Base-by-base conservation (phyloP, 495 filamentous ascomycete species). In the Lepraria neglecta region DNA sequence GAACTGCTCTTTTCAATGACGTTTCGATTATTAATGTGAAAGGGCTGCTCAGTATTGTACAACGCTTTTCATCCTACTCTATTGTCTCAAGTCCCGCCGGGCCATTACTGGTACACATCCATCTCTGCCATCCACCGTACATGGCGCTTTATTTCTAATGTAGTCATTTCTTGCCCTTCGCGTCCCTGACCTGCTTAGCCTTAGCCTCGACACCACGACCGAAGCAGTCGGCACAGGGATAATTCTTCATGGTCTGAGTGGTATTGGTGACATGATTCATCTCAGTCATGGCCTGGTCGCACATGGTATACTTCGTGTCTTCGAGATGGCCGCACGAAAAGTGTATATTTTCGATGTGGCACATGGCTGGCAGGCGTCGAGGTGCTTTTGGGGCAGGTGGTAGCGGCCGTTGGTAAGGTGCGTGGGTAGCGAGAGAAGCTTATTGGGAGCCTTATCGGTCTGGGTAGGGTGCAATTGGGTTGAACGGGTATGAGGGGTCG, bases 141-240 rank as follows among this genome's bases (percentile, higher is more conserved):
- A n/a, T 15, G 38, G 24, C 35, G 15, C 33, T 30, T 15, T 28
- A n/a, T 33, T 42, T 56, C 47, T 17, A 30, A 54, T 14, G 40
- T n/a, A 38, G 54, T 58, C 45, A 30, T 42, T 40, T 44, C 46
- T 59, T 68, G 3, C 65, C 56, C 33, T 68, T 31, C 40, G 60
- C 66, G 31, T 60, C 65, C 33, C 71, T 70, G 38, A 60, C 56
- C 62, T 64, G 67, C 60, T 70, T 71, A 17, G 70, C 69, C 30
- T 72, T 71, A 7, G 55, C 55, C 15, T 60, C 64, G 17, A 63
- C 67, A 28, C 64, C 60, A 35, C 56, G 31, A 2, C 46, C 59
- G 38, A 65, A 65, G 21, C 60, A 63, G 7, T 58, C 33, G 14
- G 64, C 53, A 55, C 64, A 65, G 17, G 53, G 64, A 54, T 62